phyloP scores from a whole-genome alignment of 1,139 yeast genomes.

The Ogataea hybrid region DNA sequence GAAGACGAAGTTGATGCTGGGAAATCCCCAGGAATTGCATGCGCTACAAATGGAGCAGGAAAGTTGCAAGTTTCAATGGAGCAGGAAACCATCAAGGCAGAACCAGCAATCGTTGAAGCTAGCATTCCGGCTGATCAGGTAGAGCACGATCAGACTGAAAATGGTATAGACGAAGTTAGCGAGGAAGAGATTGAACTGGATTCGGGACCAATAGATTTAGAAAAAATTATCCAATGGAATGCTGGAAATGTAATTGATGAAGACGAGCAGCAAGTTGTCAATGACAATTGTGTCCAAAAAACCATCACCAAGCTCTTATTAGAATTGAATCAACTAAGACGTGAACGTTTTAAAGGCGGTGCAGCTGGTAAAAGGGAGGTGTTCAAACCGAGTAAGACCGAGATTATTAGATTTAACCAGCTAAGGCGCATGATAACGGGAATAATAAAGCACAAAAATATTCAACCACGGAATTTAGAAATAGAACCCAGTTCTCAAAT shows the following conservation, averaged over 20 bases:
- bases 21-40: too few relatives aligned
- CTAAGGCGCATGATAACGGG: constrained; percentile 49
- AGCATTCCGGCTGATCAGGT: constrained; percentile 1
- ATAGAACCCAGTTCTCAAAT: constrained; percentile 42
- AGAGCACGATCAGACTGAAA: constrained; percentile 3
- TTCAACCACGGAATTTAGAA: constrained; percentile 30
- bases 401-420: constrained; percentile 50
- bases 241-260: constrained; percentile 50
- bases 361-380: constrained; percentile 5
- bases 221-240: constrained; percentile 51
- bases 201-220: constrained; percentile 38
- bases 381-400: constrained; percentile 39
- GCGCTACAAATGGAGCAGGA: too few relatives aligned
- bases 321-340: constrained; percentile 63
- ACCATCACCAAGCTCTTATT: constrained; percentile 56
- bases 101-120: background rate
- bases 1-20: too few relatives aligned
- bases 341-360: constrained; percentile 38
- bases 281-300: constrained; percentile 45
- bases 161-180: constrained; percentile 11
- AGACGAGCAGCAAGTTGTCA: constrained; percentile 51
- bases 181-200: constrained; percentile 6
- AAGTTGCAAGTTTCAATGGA: background rate
- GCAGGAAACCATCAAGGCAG: constrained; percentile 5
- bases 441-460: constrained; percentile 32